These are phyloP conservation scores for Solanum infundibuliforme DNA, from an alignment of 257 asterid genomes.

Conservation along the genomic window DNA sequence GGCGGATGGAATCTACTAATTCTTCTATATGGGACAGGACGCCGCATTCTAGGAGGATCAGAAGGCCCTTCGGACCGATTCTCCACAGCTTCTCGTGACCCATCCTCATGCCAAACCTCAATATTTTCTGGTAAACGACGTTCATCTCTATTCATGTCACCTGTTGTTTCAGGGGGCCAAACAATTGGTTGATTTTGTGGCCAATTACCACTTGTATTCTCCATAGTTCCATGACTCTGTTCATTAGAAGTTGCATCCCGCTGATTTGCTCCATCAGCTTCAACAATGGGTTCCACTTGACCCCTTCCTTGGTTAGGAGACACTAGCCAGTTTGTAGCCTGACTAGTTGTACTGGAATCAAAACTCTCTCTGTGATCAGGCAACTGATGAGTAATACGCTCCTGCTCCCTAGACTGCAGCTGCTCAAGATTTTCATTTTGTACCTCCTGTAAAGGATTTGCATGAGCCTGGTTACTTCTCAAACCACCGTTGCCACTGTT, in stretches of 20 bases:
- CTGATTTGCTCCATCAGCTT: slow-evolving; percentile 29
- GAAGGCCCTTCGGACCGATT: slow-evolving; percentile 69
- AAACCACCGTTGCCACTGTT: slow-evolving; percentile 23
- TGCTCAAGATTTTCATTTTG: slow-evolving; percentile 35
- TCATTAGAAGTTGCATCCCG: slow-evolving; percentile 21
- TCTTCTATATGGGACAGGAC: slow-evolving; percentile 45
- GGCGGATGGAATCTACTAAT: slow-evolving; percentile 77
- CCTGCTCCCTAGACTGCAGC: slow-evolving; percentile 24
- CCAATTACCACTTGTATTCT: slow-evolving; percentile 28
- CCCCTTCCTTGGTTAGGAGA: slow-evolving; percentile 32
- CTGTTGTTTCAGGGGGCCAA: slow-evolving; percentile 35
- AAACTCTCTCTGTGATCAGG: slow-evolving; percentile 22
- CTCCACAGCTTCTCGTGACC: slow-evolving; percentile 49
- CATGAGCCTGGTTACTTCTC: slow-evolving; percentile 32
- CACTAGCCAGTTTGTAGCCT: slow-evolving; percentile 17
- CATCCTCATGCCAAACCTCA: slow-evolving; percentile 49
- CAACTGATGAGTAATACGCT: slow-evolving; percentile 23
- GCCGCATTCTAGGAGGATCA: slow-evolving; percentile 75
- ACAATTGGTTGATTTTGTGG: slow-evolving; percentile 29
- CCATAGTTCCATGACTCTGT: slow-evolving; percentile 17
- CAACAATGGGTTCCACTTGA: slow-evolving; percentile 35
- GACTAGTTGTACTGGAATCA: slow-evolving; percentile 26
- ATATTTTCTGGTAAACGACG: slow-evolving; percentile 26
- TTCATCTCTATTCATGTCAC: slow-evolving; percentile 29
- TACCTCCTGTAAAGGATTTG: slow-evolving; percentile 40